Base-by-base conservation (phyloP, 352 stramenopile species). In the Globisporangium spinosum region DNA sequence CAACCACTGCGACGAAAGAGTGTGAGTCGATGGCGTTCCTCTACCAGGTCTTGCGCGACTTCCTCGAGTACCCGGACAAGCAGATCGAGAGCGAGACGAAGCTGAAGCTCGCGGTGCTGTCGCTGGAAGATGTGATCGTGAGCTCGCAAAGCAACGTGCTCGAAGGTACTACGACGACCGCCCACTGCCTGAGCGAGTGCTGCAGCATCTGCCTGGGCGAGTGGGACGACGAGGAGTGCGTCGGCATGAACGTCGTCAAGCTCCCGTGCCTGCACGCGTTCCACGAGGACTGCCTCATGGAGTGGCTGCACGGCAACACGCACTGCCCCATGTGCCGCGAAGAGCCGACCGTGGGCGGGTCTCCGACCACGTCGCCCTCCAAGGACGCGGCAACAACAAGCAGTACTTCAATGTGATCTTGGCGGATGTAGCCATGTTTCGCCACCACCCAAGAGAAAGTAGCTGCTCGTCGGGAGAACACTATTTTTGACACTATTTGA, bases 251-350 rank as follows among this genome's bases (percentile, higher is more conserved):
- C 64, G 85, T 93, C 54, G 88, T 95, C 27, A 90, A 92, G 71
- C 69, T 95, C 53, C 88, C 88, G 49, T 95, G 88, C 63, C 62
- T 89, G 54, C 88, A 95, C 73, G 85, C 80, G 22, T 95, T 94
- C 75, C 88, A 95, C 75, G 88, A 95, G 62, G 85, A 94, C 27
- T 95, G 88, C 60, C 73, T 95, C 59, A 89, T 95, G 67, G 86
- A 93, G 65, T 95, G 88, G 88, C 73, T 95, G 60, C 83, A 92
- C 27, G 80, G 80, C 66, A 94, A 83, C 74, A 83, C 79, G 1
- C 86, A 94, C 63, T 95, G 88, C 68, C 88, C 88, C 56, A 93
- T 95, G 78, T 95, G 88, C 56, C 84, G 88, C n/a, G 86, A 91
- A 58, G 84, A 94, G 25, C 85, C 87, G 3, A 62, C 70, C n/a